phyloP scores from a whole-genome alignment of 176 grass and related monocot genomes.

The Aegilops bicornis region DNA sequence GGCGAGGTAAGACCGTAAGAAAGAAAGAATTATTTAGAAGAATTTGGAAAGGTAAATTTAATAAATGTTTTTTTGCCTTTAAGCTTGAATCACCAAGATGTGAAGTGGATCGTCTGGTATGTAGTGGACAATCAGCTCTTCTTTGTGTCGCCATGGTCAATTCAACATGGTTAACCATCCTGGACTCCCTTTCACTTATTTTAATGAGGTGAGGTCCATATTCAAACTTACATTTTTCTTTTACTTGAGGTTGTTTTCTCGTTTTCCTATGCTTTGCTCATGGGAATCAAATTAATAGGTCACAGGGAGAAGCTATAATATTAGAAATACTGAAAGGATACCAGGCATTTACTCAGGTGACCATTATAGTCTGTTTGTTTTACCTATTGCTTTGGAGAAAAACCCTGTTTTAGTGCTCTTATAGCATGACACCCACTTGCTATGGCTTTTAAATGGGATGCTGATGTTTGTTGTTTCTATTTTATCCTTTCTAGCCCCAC shows the following conservation, averaged over 20 bases:
- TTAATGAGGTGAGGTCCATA: slow-evolving; percentile 64
- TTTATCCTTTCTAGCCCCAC: neutral
- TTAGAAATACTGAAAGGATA: slow-evolving; percentile 99
- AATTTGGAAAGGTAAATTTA: slow-evolving; percentile 6
- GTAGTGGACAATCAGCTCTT: slow-evolving; percentile 67
- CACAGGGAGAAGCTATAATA: slow-evolving; percentile 98
- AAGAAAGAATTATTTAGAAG: slow-evolving; percentile 25
- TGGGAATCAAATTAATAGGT: slow-evolving; percentile 61
- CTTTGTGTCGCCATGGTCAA: slow-evolving; percentile 87
- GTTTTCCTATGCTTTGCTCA: slow-evolving; percentile 28
- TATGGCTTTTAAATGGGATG: slow-evolving; percentile 8
- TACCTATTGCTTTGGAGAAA: slow-evolving; percentile 10
- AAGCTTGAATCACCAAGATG: slow-evolving; percentile 96
- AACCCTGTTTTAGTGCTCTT: slow-evolving; percentile 23
- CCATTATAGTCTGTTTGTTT: slow-evolving; percentile 14
- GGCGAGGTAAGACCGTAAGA: slow-evolving; percentile 63
- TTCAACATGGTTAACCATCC: slow-evolving; percentile 96
- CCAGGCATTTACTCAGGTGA: slow-evolving; percentile 96
- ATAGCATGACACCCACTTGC: slow-evolving; percentile 6
- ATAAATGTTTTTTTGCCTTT: slow-evolving; percentile 36
- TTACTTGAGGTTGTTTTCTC: slow-evolving; percentile 21
- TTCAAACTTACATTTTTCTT: slow-evolving; percentile 21
- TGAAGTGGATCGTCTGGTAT: slow-evolving; percentile 61
- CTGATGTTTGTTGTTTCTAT: slow-evolving; percentile 23
- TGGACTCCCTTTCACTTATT: slow-evolving; percentile 96